Conservation (phyloP, 208 protist genomes). For the Acanthamoeba lugdunensis region DNA sequence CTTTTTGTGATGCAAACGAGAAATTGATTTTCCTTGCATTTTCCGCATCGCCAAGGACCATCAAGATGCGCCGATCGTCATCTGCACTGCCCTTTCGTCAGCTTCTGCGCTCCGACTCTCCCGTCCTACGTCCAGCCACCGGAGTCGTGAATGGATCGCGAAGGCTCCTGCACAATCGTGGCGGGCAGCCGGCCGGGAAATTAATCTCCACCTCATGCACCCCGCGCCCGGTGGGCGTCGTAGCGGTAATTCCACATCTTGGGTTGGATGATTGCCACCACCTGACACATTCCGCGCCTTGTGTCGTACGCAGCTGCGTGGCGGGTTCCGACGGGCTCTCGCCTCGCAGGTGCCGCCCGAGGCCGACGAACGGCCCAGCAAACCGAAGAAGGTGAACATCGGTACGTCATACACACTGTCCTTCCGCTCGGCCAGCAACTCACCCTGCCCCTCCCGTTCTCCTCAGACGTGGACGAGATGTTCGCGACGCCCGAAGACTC, state of each 20-base stretch:
- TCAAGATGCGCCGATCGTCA: not conserved
- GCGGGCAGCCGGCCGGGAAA: not conserved
- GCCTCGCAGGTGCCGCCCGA: not conserved
- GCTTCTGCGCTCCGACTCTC: not conserved
- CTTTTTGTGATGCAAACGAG: not conserved
- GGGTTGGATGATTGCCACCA: not conserved
- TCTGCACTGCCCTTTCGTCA: not conserved
- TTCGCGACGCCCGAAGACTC: not conserved
- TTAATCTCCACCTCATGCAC: not conserved
- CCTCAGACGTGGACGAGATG: slow-evolving; percentile 12
- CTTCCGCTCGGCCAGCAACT: not conserved
- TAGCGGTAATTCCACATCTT: not conserved
- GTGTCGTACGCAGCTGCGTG: not conserved
- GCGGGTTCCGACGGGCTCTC: not conserved
- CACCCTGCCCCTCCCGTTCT: not conserved
- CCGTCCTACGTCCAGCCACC: not conserved
- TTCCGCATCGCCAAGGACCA: too few species aligned
- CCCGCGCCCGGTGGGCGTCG: not conserved
- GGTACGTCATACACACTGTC: not conserved
- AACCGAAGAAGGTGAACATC: not conserved
- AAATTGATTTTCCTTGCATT: not conserved
- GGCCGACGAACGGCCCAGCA: not conserved
- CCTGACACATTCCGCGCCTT: not conserved
- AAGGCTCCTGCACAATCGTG: not conserved
- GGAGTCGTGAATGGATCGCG: not conserved